Conservation (phyloP, 2,329 filamentous ascomycete species). For the Fusarium udum region DNA sequence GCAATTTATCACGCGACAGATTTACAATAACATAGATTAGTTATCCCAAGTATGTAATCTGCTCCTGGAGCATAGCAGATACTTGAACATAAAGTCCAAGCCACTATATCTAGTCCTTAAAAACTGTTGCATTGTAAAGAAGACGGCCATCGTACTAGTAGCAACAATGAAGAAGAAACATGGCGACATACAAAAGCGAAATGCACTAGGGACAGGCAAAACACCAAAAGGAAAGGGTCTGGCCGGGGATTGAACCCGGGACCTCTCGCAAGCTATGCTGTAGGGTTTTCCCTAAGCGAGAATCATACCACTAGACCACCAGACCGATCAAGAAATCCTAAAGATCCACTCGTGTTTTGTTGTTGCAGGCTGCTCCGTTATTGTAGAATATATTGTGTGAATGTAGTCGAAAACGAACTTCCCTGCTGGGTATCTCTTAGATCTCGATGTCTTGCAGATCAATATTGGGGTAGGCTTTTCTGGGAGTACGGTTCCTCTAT, state of each 20-base stretch:
- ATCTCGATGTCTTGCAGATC: constrained; percentile 23
- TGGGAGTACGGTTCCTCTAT: background rate
- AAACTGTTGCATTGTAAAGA: background rate
- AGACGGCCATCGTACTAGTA: no score
- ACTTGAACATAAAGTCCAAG: background rate
- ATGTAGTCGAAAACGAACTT: background rate
- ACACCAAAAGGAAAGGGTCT: constrained; percentile 49
- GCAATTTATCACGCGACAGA: background rate
- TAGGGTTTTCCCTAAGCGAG: constrained; percentile 69
- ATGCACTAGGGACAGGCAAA: background rate
- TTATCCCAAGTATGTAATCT: background rate
- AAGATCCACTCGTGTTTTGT: constrained; percentile 17
- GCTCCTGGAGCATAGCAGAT: background rate
- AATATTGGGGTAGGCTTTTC: background rate
- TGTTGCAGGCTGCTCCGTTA: background rate
- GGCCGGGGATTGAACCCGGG: constrained; percentile 59
- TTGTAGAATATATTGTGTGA: background rate
- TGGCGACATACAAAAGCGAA: background rate
- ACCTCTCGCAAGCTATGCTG: constrained; percentile 54
- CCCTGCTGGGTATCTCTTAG: background rate
- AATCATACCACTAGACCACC: constrained; percentile 76
- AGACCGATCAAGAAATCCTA: constrained; percentile 46
- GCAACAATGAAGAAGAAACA: background rate
- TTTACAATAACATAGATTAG: no score
- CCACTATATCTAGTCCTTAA: background rate